phyloP scores from a whole-genome alignment of 2,329 filamentous ascomycete genomes.

The Paecilomyces sp. region DNA sequence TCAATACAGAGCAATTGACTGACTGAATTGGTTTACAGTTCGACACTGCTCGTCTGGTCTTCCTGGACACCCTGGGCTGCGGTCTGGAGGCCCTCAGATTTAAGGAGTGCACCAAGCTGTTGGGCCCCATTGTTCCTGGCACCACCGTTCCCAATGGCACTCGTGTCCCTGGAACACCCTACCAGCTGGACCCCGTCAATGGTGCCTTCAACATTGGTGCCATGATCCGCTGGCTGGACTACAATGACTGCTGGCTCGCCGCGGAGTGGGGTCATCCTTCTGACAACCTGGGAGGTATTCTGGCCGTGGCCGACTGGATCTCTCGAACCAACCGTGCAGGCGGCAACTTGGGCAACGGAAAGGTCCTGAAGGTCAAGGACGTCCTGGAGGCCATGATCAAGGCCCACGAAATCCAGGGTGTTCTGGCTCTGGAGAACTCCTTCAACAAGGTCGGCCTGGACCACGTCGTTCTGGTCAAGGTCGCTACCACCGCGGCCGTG shows the following conservation, averaged over 20 bases:
- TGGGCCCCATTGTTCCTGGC: constrained; percentile 85
- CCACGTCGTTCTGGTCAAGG: constrained; percentile 97
- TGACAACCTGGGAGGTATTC: constrained; percentile 94
- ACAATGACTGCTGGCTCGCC: constrained; percentile 99
- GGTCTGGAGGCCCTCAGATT: constrained; percentile 93
- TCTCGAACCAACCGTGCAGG: constrained; percentile 87
- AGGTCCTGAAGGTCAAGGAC: constrained; percentile 81
- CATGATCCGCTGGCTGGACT: constrained; percentile 98
- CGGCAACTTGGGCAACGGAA: constrained; percentile 62
- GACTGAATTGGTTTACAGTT: constrained; percentile 38
- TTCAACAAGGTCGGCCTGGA: constrained; percentile 98
- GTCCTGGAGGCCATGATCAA: constrained; percentile 98
- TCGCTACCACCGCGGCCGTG: constrained; percentile 88
- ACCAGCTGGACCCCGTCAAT: constrained; percentile 90
- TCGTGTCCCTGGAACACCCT: constrained; percentile 83
- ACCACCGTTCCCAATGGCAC: constrained; percentile 88
- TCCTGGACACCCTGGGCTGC: constrained; percentile 94
- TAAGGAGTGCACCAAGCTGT: constrained; percentile 90
- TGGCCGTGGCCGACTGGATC: constrained; percentile 95
- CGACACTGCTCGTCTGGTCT: constrained; percentile 93
- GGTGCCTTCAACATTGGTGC: constrained; percentile 98
- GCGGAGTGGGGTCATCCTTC: constrained; percentile 99
- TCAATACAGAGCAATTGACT: not conserved
- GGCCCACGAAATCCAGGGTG: constrained; percentile 98
- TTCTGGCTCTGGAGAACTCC: constrained; percentile 92